Evolutionary conservation across 2,329 filamentous ascomycete genomes (phyloP).

Genomic region (Thelonectria discophora): DNA sequence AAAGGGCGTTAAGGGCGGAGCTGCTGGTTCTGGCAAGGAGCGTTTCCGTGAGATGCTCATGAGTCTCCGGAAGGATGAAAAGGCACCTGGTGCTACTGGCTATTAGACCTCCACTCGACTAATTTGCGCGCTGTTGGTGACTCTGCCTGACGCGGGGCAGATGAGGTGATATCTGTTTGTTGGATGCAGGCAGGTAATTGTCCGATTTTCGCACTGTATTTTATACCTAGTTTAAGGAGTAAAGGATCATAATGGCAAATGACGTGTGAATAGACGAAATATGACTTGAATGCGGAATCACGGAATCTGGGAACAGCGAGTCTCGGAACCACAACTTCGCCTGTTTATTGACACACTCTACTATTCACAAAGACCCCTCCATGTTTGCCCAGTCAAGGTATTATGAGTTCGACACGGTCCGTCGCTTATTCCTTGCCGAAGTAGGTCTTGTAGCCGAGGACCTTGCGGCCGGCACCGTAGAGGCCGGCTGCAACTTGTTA

Average conservation of each 20-base stretch:
- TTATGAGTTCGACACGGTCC: conserved; percentile 17
- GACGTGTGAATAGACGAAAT: conserved; percentile 41
- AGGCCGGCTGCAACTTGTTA: conserved; percentile 60
- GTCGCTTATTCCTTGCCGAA: conserved; percentile 63
- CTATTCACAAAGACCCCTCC: conserved; percentile 33
- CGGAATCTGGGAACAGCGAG: conserved; percentile 6
- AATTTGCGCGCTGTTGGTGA: conserved; percentile 20
- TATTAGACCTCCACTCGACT: conserved; percentile 53
- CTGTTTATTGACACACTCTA: conserved; percentile 42
- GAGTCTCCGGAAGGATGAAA: conserved; percentile 92
- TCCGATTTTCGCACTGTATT: conserved; percentile 42
- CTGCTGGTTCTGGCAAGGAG: conserved; percentile 91
- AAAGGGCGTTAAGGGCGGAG: conserved; percentile 87
- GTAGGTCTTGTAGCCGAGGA: conserved; percentile 83
- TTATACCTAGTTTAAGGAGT: conserved; percentile 42
- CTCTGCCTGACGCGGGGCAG: conserved; percentile 35
- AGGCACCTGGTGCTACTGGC: conserved; percentile 74
- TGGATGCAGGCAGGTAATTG: conserved; percentile 37
- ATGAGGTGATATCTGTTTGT: conserved; percentile 25
- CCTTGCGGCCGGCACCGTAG: conserved; percentile 79
- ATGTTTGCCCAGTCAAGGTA: conserved; percentile 21
- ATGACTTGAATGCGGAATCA: conserved; percentile 27
- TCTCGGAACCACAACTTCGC: conserved; percentile 31
- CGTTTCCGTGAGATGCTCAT: conserved; percentile 91
- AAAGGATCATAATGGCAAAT: conserved; percentile 44